Percentiles rank a stretch among this genome's conserved stretches.
Conservation (phyloP, 345 rosid species). For the Eucalyptus urophylla region DNA sequence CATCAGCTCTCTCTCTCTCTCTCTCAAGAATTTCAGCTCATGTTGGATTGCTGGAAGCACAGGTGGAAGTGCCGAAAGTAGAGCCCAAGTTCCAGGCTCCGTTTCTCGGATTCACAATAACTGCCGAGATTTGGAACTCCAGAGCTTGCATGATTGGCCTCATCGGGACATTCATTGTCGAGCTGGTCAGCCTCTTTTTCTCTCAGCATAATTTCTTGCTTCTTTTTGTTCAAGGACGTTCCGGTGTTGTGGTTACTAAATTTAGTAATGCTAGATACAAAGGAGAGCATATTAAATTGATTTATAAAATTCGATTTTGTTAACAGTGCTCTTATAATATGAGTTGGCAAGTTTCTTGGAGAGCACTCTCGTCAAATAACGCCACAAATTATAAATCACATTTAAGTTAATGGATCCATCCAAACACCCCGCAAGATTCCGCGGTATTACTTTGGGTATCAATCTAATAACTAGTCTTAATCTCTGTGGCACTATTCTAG, state of each 20-base stretch:
- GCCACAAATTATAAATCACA: not conserved
- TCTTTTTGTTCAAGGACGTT: not conserved
- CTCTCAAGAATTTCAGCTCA: not conserved
- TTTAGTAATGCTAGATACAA: not conserved
- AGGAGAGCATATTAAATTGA: no score
- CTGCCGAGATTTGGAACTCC: slow-evolving; percentile 90
- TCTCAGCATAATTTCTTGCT: not conserved
- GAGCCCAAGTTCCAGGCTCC: slow-evolving; percentile 57
- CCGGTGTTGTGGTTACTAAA: not conserved
- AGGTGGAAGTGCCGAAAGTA: slow-evolving; percentile 60
- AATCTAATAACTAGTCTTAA: not conserved
- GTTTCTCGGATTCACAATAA: slow-evolving; percentile 61
- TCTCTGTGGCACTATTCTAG: not conserved
- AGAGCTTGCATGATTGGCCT: slow-evolving; percentile 90
- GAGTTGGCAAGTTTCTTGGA: not conserved
- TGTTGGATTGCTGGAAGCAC: not conserved
- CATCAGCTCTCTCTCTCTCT: not conserved
- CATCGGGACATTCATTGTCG: slow-evolving; percentile 56
- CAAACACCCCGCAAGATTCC: not conserved
- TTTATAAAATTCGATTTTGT: no score
- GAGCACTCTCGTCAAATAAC: no score
- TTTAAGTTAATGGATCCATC: no score
- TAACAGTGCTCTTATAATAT: no score
- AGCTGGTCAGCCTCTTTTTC: slow-evolving; percentile 29
- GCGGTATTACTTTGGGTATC: not conserved